Conservation (phyloP, 768 basidiomycete genomes). For the Suillus variegatus region DNA sequence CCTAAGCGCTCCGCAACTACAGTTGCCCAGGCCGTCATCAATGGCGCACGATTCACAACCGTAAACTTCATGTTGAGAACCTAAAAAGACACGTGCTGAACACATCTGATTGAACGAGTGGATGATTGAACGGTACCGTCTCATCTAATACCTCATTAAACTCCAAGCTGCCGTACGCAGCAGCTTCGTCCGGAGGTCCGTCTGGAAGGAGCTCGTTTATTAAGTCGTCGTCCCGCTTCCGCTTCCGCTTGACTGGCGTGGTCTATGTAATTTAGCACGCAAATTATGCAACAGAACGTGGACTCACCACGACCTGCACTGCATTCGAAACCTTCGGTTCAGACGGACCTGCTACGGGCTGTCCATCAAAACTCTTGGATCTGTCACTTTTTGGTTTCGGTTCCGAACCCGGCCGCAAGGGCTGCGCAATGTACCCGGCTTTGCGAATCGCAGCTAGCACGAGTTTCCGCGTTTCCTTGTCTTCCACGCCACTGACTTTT, state of each 20-base stretch:
- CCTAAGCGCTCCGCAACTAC: conserved; percentile 85
- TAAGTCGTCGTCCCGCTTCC: conserved; percentile 39
- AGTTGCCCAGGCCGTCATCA: conserved; percentile 94
- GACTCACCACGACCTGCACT: conserved; percentile 34
- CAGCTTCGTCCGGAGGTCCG: conserved; percentile 50
- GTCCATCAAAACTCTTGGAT: neutral
- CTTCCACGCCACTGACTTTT: conserved; percentile 54
- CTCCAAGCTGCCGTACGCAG: conserved; percentile 54
- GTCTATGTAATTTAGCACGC: conserved; percentile 31
- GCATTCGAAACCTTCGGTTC: conserved; percentile 18
- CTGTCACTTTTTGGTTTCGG: conserved; percentile 7
- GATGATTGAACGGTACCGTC: conserved; percentile 21
- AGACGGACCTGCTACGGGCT: conserved; percentile 13
- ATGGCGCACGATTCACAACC: conserved; percentile 87
- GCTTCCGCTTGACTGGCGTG: conserved; percentile 53
- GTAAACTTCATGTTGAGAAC: conserved; percentile 58
- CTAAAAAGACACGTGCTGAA: conserved; percentile 37
- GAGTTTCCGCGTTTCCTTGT: conserved; percentile 64
- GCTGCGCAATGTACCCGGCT: conserved; percentile 52
- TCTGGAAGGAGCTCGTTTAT: conserved; percentile 60
- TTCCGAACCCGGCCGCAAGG: neutral
- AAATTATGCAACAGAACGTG: neutral
- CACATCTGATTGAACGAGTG: neutral
- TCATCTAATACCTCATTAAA: conserved; percentile 78
- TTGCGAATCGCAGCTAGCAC: conserved; percentile 62